Conservation (phyloP, 2,329 filamentous ascomycete species). For the Fusarium cyanostomum region DNA sequence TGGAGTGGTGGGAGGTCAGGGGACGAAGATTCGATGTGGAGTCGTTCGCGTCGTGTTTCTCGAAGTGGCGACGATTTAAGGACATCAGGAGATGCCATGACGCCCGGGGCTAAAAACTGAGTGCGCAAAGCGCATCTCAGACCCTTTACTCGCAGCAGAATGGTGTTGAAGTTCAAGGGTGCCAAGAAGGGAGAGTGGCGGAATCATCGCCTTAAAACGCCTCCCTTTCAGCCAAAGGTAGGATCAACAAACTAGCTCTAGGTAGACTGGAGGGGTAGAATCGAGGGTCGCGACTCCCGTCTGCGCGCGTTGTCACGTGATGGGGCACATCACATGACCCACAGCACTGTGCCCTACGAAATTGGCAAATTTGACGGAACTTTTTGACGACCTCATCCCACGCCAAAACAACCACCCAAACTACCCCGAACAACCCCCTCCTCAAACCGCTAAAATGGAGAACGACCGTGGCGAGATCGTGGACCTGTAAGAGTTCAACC, state of each 20-base stretch:
- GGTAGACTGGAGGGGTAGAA: slow-evolving; percentile 1
- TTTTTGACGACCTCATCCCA: slow-evolving; percentile 45
- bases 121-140: slow-evolving; percentile 60
- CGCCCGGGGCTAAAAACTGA: slow-evolving; percentile 41
- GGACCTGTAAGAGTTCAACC: slow-evolving; percentile 80
- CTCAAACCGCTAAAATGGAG: slow-evolving; percentile 80
- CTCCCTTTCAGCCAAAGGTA: slow-evolving; percentile 13
- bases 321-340: slow-evolving; percentile 42
- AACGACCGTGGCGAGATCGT: slow-evolving; percentile 99
- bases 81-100: slow-evolving; percentile 49
- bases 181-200: slow-evolving; percentile 15
- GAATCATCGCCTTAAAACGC: slow-evolving; percentile 25
- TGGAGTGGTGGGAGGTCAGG: slow-evolving; percentile 64
- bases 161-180: slow-evolving; percentile 30
- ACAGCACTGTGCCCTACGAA: slow-evolving; percentile 51
- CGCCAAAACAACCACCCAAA: slow-evolving; percentile 45
- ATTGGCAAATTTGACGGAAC: slow-evolving; percentile 47
- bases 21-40: slow-evolving; percentile 57
- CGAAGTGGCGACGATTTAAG: slow-evolving; percentile 46
- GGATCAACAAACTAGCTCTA: slow-evolving; percentile 8
- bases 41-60: slow-evolving; percentile 46
- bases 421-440: slow-evolving; percentile 42
- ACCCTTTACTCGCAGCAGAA: slow-evolving; percentile 43
- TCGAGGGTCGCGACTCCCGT: slow-evolving; percentile 38
- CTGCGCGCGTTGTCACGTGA: slow-evolving; percentile 50